phyloP scores from a whole-genome alignment of 2,329 filamentous ascomycete genomes.

The Ascochyta fabae region DNA sequence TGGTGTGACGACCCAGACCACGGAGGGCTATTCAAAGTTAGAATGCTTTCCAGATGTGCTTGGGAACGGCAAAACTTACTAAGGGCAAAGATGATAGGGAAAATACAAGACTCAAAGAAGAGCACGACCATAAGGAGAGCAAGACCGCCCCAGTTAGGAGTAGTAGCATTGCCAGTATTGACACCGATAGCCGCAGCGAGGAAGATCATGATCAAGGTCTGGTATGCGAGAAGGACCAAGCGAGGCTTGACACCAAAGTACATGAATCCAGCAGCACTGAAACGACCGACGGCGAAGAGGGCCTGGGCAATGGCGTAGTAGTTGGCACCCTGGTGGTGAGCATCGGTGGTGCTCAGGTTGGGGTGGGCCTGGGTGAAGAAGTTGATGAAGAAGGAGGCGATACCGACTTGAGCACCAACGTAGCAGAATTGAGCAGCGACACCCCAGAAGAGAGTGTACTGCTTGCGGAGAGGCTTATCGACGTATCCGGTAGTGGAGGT shows the following conservation, averaged over 20 bases:
- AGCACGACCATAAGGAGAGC: slow-evolving; percentile 48
- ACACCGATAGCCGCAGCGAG: slow-evolving; percentile 42
- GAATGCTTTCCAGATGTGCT: too few species aligned
- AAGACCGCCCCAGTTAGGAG: slow-evolving; percentile 47
- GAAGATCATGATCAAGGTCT: slow-evolving; percentile 48
- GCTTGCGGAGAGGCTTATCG: slow-evolving; percentile 70
- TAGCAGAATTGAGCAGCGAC: slow-evolving; percentile 62
- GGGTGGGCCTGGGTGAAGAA: slow-evolving; percentile 46
- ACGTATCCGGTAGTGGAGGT: slow-evolving; percentile 57
- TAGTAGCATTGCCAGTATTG: slow-evolving; percentile 36
- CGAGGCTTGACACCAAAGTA: slow-evolving; percentile 45
- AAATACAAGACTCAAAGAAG: slow-evolving; percentile 50
- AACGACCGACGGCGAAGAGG: slow-evolving; percentile 48
- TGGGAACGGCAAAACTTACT: not conserved
- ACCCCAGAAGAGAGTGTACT: slow-evolving; percentile 53
- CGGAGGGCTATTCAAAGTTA: slow-evolving; percentile 28
- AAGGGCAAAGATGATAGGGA: slow-evolving; percentile 49
- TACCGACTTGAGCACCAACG: slow-evolving; percentile 58
- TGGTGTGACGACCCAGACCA: slow-evolving; percentile 49
- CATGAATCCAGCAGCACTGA: slow-evolving; percentile 48
- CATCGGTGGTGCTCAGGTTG: slow-evolving; percentile 28
- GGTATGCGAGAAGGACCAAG: slow-evolving; percentile 46
- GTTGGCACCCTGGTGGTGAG: slow-evolving; percentile 46
- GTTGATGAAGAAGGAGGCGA: slow-evolving; percentile 58
- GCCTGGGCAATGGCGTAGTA: slow-evolving; percentile 49